Evolutionary conservation across 1,284 basidiomycete species (phyloP).

Genomic region (Farysia itapuensis): DNA sequence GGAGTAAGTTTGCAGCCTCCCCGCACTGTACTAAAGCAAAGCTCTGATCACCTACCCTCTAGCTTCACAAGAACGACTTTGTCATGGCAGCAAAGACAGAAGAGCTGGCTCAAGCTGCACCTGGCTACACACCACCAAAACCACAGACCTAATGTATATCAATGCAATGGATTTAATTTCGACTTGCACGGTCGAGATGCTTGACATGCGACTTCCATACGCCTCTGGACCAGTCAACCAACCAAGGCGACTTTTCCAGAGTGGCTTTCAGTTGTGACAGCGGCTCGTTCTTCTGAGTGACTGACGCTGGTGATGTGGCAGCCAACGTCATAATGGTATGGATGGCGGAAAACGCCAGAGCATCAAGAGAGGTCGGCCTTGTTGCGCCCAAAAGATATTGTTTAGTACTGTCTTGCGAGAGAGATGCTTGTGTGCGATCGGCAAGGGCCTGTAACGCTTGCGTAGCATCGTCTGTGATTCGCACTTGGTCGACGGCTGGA

Average conservation of each 20-base stretch:
- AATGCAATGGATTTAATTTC: too few species aligned
- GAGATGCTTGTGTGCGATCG: constrained; percentile 11
- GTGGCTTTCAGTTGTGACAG: constrained; percentile 16
- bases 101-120: constrained; percentile 33
- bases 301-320: constrained; percentile 20
- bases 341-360: constrained; percentile 35
- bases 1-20: constrained; percentile 40
- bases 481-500: constrained; percentile 24
- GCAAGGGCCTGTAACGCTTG: constrained; percentile 23
- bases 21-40: neutral
- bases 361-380: constrained; percentile 29
- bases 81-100: constrained; percentile 58
- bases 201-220: constrained; percentile 31
- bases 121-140: constrained; percentile 41
- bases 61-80: constrained; percentile 58
- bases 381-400: constrained; percentile 10
- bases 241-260: constrained; percentile 26
- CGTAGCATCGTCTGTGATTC: constrained; percentile 16
- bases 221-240: constrained; percentile 26
- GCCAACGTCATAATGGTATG: constrained; percentile 41
- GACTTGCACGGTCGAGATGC: constrained; percentile 17
- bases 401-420: constrained; percentile 1
- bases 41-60: neutral
- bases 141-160: too few species aligned
- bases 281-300: constrained; percentile 1